Evolutionary conservation across 139 green algal species (phyloP), one percentile per base, ranked within the genome.

Genomic region (Micractinium conductrix): DNA sequence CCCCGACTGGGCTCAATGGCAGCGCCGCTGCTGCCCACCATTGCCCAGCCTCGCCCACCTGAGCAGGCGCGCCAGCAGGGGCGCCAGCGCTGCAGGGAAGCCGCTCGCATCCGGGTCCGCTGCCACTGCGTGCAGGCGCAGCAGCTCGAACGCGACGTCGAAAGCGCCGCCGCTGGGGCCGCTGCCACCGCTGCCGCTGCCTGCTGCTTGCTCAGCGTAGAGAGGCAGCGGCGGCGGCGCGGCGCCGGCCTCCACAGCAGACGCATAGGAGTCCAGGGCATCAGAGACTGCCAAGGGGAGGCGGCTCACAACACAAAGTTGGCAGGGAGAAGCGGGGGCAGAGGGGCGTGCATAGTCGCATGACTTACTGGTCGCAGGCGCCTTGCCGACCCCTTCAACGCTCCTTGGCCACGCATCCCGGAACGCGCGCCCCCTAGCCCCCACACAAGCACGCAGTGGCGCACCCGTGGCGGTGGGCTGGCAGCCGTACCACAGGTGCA

Each of bases 81-180:
- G 63, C 28, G 48, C 67, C 62, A 89, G n/a, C 26, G 53, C 60
- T 12, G 43, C 79, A 10, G 43, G 35, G 43, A 63, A 55, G 68
- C 60, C 71, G 40, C 40, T 80, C 37, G 43, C 75, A 16, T 84
- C 78, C 30, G 71, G 80, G 21, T 84, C 78, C 17, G 21, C 33
- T 8, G 7, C 60, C 48, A 81, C 65, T 24, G 88, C 85, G 81
- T 86, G 90, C 68, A 97, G 89, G 67, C 88, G 86, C 83, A 97
- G 81, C 82, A 97, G 86, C 71, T 94, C 87, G 71, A 93, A 97
- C 44, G 90, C 84, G 45, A 90, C 69, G 86, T 97, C 94, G n/a
- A 79, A 53, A 6, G 79, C 42, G 58, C 73, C 80, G 40, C 28
- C 33, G n/a, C n/a, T n/a, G n/a, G n/a, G 43, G 38, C 37, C 19